Evolutionary conservation across 768 basidiomycete genomes (phyloP), one percentile per base, ranked within the genome.

Genomic region (Boletus speciosus): DNA sequence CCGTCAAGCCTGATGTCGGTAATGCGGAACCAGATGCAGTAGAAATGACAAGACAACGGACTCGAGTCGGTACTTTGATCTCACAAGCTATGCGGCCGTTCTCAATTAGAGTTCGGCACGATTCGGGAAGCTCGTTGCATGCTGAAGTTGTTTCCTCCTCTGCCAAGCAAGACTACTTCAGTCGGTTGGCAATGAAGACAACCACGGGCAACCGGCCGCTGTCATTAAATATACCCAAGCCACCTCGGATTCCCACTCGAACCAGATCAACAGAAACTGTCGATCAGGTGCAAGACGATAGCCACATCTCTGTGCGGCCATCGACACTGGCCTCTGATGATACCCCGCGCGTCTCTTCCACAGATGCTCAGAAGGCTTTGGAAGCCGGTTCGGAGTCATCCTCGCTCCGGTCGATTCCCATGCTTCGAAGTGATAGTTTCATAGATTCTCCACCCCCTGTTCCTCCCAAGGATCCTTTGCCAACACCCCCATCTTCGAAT

Each of bases 21-120:
- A 66, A 72, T 9, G 77, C 75, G 35, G 73, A 72, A 15, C 74
- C 77, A 10, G 70, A 71, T n/a, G 32, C 66, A 46, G 62, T 65
- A 36, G 60, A 65, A 40, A 42, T 63, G 47, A 47, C 64, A 41
- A 64, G 74, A 36, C 68, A 76, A 31, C 73, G 77, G n/a, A 78
- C 72, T 27, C 76, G 76, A 37, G 74, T 86, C 47, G 74, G 80
- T 25, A 78, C 80, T 38, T 73, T 86, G 49, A 74, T 88, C 50
- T 74, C 71, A 12, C 77, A 80, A 52, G 78, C 82, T 4, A 75
- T 85, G 29, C 74, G 80, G 1, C 79, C 82, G 3, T 66, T 76
- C 29, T 69, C 75, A 42, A 61, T 62, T 21, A 76, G 76, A 34
- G 61, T 56, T 52, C 71, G 77, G 7, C 66, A 67, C 52, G 75